These are phyloP conservation scores for Millerago galiae DNA, from an alignment of 805 yeast genomes.

Conservation along the genomic window DNA sequence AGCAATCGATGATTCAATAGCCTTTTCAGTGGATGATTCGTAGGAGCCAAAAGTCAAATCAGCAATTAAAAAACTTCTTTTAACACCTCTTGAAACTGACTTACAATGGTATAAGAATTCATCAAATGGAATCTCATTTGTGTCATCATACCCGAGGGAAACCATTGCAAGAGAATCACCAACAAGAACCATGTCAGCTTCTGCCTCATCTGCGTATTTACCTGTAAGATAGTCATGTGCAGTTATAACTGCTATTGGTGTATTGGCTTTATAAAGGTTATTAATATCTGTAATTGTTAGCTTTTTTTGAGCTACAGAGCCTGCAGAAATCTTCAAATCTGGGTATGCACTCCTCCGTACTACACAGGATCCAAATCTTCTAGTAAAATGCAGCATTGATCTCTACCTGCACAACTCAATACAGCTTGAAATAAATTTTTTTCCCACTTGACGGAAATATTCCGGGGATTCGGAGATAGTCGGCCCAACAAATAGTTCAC, in stretches of 20 bases:
- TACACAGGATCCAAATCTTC: too few species aligned
- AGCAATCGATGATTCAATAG: slow-evolving; percentile 49
- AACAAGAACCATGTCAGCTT: slow-evolving; percentile 64
- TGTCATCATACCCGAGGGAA: slow-evolving; percentile 70
- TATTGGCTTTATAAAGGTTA: slow-evolving; percentile 25
- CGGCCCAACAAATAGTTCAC: too few species aligned
- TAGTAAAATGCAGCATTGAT: too few species aligned
- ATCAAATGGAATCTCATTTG: slow-evolving; percentile 70
- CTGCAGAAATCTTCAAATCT: neutral
- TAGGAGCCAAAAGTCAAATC: slow-evolving; percentile 89
- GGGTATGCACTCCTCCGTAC: too few species aligned
- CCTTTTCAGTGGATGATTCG: slow-evolving; percentile 59
- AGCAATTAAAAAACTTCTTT: slow-evolving; percentile 61
- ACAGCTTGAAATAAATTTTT: too few species aligned
- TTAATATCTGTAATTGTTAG: slow-evolving; percentile 35
- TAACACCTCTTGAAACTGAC: slow-evolving; percentile 70
- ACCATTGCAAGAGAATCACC: slow-evolving; percentile 97
- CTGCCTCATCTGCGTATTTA: slow-evolving; percentile 56
- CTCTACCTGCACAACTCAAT: too few species aligned
- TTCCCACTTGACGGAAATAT: too few species aligned
- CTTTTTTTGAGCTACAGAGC: slow-evolving; percentile 1
- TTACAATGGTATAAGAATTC: slow-evolving; percentile 73
- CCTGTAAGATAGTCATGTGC: slow-evolving; percentile 86
- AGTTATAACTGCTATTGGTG: slow-evolving; percentile 56
- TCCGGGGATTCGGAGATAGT: too few species aligned